Evolutionary conservation across 306 rosid genomes (phyloP).

Genomic region (Medicago truncatula): MtrunA17r5.0-ANR NC_053045.1:28523001-28523500

Average conservation of each 20-base stretch:
- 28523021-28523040: slow-evolving; percentile 14
- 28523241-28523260: slow-evolving; percentile 55
- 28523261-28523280: slow-evolving; percentile 5
- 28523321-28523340: slow-evolving; percentile 76
- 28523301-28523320: not conserved
- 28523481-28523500: slow-evolving; percentile 22
- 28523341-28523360: slow-evolving; percentile 98
- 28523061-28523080: slow-evolving; percentile 9
- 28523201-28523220: slow-evolving; percentile 89
- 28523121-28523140: slow-evolving; percentile 99
- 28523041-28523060: not conserved
- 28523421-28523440: slow-evolving; percentile 83
- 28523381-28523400: slow-evolving; percentile 95
- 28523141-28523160: slow-evolving; percentile 97
- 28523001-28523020: slow-evolving; percentile 73
- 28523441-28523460: slow-evolving; percentile 67
- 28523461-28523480: slow-evolving; percentile 23
- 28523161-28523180: slow-evolving; percentile 99
- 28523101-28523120: slow-evolving; percentile 86
- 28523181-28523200: slow-evolving; percentile 99
- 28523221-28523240: slow-evolving; percentile 97
- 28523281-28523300: not conserved
- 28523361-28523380: slow-evolving; percentile 99
- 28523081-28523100: not conserved
- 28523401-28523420: slow-evolving; percentile 90